Evolutionary conservation across 371 early-diverging fungal species (phyloP), one percentile per base, ranked within the genome.

Genomic region (Capniomyces stellatus): DNA sequence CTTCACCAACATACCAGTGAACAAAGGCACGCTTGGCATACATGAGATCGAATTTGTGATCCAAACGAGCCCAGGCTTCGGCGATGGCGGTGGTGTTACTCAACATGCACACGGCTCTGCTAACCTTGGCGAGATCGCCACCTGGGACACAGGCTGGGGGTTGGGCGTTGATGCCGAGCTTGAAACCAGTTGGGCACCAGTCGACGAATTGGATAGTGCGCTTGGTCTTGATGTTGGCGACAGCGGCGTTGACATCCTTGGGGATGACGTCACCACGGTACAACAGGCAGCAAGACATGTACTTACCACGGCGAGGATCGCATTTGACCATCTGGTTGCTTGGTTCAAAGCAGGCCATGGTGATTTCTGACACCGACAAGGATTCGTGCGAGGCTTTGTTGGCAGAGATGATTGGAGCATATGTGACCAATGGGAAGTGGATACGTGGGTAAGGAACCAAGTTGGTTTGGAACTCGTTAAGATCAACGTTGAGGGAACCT

Each of bases 111-210:
- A 90, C 89, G 49, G 92, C 90, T 60, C 92, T 83, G 66, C 77
- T 76, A 15, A 92, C 87, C 74, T 84, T 84, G 71, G 92, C 92
- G 67, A 92, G 77, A 60, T 93, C 91, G 56, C 92, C 92, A 43
- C 84, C 88, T 51, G 95, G 87, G 42, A 93, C 81, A 66, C 84
- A 83, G 71, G 84, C 81, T 55, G 89, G 89, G 21, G 82, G 75
- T 64, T 81, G 79, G 77, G 78, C 76, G 83, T 92, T 93, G 72
- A 93, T 90, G 54, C 94, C 94, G 52, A 93, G 83, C 81, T 93
- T 93, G 84, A 93, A 93, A 64, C 94, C 94, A 46, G 94, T 93
- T 23, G 94, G 92, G 73, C 91, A 92, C 94, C 94, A 93, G 75
- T 92, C 92, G 70, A 93, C 94, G 64, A 93, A 93, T 72, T 87